Conservation (phyloP, 106 monocot genomes). For the Ottelia alismoides region DNA sequence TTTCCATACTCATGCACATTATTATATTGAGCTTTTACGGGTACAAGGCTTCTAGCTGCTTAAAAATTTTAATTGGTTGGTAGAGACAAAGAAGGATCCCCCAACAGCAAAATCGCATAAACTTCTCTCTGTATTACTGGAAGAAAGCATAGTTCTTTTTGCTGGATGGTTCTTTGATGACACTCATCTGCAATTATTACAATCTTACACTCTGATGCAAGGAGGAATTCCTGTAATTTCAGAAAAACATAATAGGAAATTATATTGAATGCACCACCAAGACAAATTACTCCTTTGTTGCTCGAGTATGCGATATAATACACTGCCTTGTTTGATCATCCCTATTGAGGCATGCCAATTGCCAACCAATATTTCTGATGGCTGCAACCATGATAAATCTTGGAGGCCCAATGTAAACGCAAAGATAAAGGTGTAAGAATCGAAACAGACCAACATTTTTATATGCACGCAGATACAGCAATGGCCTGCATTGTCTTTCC, state of each 20-base stretch:
- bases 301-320: conserved; percentile 67
- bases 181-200: conserved; percentile 92
- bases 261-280: conserved; percentile 62
- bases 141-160: conserved; percentile 76
- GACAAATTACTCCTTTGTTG: conserved; percentile 54
- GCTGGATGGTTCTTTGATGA: conserved; percentile 97
- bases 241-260: conserved; percentile 81
- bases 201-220: conserved; percentile 74
- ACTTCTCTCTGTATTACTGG: conserved; percentile 76
- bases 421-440: conserved; percentile 81
- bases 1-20: conserved; percentile 93
- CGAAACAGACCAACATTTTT: conserved; percentile 85
- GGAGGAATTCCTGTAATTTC: conserved; percentile 55
- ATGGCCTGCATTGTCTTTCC: conserved; percentile 98
- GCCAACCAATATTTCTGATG: conserved; percentile 76
- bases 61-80: conserved; percentile 96
- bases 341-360: conserved; percentile 51
- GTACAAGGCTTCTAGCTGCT: conserved; percentile 91
- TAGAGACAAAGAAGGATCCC: conserved; percentile 91
- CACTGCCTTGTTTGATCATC: conserved; percentile 64
- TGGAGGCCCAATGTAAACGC: conserved; percentile 96
- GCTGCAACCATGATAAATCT: conserved; percentile 51
- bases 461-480: conserved; percentile 70
- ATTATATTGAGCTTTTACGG: conserved; percentile 80
- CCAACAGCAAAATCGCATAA: conserved; percentile 77